phyloP scores from a whole-genome alignment of 2,329 filamentous ascomycete species.

The Alternaria brassicicola region DNA sequence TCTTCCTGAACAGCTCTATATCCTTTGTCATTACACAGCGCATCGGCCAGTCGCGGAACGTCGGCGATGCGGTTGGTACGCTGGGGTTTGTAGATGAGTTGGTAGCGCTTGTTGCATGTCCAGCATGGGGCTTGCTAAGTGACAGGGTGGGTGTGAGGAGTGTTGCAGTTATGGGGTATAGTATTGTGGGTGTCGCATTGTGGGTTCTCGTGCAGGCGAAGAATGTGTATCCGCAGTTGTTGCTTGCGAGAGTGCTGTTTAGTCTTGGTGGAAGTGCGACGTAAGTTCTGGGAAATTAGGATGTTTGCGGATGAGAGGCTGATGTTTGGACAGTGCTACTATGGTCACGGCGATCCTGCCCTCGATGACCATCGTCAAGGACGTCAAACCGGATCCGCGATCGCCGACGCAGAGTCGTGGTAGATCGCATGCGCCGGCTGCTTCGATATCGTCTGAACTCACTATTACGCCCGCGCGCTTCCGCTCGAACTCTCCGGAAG shows the following conservation, averaged over 20 bases:
- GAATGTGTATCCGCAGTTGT: slow-evolving; percentile 86
- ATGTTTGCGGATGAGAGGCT: slow-evolving; percentile 8
- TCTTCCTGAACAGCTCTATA: slow-evolving; percentile 84
- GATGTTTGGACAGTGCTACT: slow-evolving; percentile 61
- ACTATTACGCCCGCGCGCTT: slow-evolving; percentile 72
- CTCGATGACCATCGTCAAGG: slow-evolving; percentile 59
- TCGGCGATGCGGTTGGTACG: slow-evolving; percentile 82
- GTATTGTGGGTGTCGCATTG: slow-evolving; percentile 77
- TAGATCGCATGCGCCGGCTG: slow-evolving; percentile 63
- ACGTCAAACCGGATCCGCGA: slow-evolving; percentile 32
- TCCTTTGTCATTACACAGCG: slow-evolving; percentile 86
- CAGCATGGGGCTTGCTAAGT: slow-evolving; percentile 77
- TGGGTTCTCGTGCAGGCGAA: slow-evolving; percentile 82
- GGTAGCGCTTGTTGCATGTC: slow-evolving; percentile 80
- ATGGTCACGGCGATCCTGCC: slow-evolving; percentile 98
- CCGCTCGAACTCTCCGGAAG: slow-evolving; percentile 40
- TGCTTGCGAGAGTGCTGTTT: slow-evolving; percentile 85
- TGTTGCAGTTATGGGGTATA: slow-evolving; percentile 74
- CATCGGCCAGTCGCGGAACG: slow-evolving; percentile 72
- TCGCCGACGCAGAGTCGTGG: slow-evolving; percentile 38
- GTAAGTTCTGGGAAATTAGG: slow-evolving; percentile 52
- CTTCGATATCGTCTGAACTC: slow-evolving; percentile 73
- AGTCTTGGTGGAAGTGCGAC: slow-evolving; percentile 90
- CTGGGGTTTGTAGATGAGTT: slow-evolving; percentile 85
- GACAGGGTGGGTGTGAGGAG: slow-evolving; percentile 75